These are phyloP conservation scores for Abortiporus biennis DNA, from an alignment of 1,284 basidiomycete species.

Conservation along the genomic window DNA sequence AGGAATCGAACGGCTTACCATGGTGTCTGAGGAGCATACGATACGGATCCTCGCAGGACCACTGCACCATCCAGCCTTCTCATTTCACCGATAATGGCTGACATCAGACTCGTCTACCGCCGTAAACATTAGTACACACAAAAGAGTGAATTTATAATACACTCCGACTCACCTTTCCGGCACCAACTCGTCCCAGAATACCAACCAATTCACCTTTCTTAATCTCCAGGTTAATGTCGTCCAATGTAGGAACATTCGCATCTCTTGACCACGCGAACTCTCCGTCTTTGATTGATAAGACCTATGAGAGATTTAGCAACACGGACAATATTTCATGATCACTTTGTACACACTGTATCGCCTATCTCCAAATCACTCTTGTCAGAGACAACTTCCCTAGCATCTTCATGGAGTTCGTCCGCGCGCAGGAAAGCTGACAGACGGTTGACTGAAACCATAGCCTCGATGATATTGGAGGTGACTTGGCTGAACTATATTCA, in stretches of 20 bases:
- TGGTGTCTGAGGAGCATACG: slow-evolving; percentile 87
- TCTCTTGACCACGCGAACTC: slow-evolving; percentile 77
- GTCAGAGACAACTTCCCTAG: slow-evolving; percentile 47
- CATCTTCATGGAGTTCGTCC: slow-evolving; percentile 78
- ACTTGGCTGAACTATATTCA: slow-evolving; percentile 61
- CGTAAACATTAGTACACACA: too few relatives aligned
- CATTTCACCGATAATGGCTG: slow-evolving; percentile 89
- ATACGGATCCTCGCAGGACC: slow-evolving; percentile 66
- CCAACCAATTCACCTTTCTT: slow-evolving; percentile 86
- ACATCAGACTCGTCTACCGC: slow-evolving; percentile 63
- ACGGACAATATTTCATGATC: not conserved
- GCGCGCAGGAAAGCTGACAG: slow-evolving; percentile 74
- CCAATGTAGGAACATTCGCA: slow-evolving; percentile 56
- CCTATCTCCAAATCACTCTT: slow-evolving; percentile 39
- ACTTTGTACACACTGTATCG: slow-evolving; percentile 43
- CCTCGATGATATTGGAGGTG: slow-evolving; percentile 77
- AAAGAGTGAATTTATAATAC: not conserved
- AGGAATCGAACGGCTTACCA: slow-evolving; percentile 70
- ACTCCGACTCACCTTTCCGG: slow-evolving; percentile 75
- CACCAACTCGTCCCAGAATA: slow-evolving; percentile 87
- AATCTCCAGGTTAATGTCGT: slow-evolving; percentile 72
- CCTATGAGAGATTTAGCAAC: slow-evolving; percentile 23
- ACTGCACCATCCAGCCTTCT: slow-evolving; percentile 69
- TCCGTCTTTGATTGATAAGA: slow-evolving; percentile 66
- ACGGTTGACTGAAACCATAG: slow-evolving; percentile 80